These are phyloP conservation scores for Penicillium sp. DNA, from an alignment of 2,329 filamentous ascomycete genomes.

Conservation along the genomic window DNA sequence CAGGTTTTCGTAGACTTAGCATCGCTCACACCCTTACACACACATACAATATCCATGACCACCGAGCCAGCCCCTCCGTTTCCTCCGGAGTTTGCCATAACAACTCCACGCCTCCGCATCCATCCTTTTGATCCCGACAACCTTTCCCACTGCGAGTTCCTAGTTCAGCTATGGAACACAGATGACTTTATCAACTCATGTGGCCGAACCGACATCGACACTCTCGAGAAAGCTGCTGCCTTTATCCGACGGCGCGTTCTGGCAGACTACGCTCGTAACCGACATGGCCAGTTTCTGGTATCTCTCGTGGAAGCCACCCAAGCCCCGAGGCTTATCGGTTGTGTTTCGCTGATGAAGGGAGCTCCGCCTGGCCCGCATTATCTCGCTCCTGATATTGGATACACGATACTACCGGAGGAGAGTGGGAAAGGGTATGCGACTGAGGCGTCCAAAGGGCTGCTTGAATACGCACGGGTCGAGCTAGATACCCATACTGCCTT, in stretches of 20 bases:
- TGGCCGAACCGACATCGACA: constrained; percentile 21
- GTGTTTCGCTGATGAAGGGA: constrained; percentile 28
- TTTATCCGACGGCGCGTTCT: constrained; percentile 19
- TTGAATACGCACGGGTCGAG: constrained; percentile 26
- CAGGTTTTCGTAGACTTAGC: not conserved
- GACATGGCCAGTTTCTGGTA: constrained; percentile 23
- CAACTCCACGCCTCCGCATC: constrained; percentile 28
- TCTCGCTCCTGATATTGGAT: constrained; percentile 35
- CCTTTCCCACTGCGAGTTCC: constrained; percentile 23
- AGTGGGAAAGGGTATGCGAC: constrained; percentile 38
- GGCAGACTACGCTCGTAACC: constrained; percentile 17
- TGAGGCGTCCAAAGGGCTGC: constrained; percentile 30
- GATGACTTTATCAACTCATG: constrained; percentile 25
- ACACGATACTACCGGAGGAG: constrained; percentile 31
- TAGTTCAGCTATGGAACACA: constrained; percentile 29
- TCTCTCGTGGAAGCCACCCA: constrained; percentile 8
- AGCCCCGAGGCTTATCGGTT: constrained; percentile 20
- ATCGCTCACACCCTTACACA: not conserved
- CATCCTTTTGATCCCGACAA: constrained; percentile 22
- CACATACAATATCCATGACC: not conserved
- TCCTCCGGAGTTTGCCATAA: constrained; percentile 23
- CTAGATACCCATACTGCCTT: constrained; percentile 28
- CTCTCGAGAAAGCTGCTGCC: constrained; percentile 16
- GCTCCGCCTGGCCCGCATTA: constrained; percentile 23
- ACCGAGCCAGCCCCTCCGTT: constrained; percentile 8